phyloP scores from a whole-genome alignment of 2,329 filamentous ascomycete species.

The Pyricularia grisea region DNA sequence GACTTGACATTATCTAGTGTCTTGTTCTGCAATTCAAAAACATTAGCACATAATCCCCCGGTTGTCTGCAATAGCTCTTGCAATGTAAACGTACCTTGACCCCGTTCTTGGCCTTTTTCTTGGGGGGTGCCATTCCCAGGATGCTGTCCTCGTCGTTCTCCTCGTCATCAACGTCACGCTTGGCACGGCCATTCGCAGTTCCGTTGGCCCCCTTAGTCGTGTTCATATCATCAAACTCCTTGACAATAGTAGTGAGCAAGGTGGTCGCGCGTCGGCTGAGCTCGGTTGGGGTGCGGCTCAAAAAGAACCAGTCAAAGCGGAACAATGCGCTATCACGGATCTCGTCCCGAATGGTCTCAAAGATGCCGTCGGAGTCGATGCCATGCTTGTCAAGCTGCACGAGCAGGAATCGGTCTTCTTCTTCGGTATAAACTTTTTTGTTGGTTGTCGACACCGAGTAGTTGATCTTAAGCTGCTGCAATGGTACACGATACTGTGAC shows the following conservation, averaged over 20 bases:
- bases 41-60: not conserved
- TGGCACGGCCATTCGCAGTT: slow-evolving; percentile 53
- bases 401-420: slow-evolving; percentile 91
- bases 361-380: slow-evolving; percentile 81
- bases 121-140: slow-evolving; percentile 71
- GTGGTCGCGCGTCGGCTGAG: slow-evolving; percentile 90
- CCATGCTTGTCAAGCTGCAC: slow-evolving; percentile 90
- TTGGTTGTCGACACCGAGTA: slow-evolving; percentile 98
- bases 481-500: slow-evolving; percentile 88
- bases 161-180: slow-evolving; percentile 70
- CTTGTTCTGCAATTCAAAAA: slow-evolving; percentile 61
- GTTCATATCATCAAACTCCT: slow-evolving; percentile 75
- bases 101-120: slow-evolving; percentile 88
- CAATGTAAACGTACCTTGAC: slow-evolving; percentile 59
- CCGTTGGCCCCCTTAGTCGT: slow-evolving; percentile 44
- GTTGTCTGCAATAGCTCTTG: not conserved
- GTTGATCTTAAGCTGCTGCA: slow-evolving; percentile 97
- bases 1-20: slow-evolving; percentile 81
- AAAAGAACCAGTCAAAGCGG: slow-evolving; percentile 98
- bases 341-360: slow-evolving; percentile 93
- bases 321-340: slow-evolving; percentile 92
- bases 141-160: slow-evolving; percentile 78
- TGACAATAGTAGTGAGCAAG: slow-evolving; percentile 83
- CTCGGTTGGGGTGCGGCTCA: slow-evolving; percentile 87
- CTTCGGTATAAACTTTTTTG: slow-evolving; percentile 99